Evolutionary conservation across 1,284 basidiomycete genomes (phyloP).

Genomic region (Sporisorium graminicola): DNA sequence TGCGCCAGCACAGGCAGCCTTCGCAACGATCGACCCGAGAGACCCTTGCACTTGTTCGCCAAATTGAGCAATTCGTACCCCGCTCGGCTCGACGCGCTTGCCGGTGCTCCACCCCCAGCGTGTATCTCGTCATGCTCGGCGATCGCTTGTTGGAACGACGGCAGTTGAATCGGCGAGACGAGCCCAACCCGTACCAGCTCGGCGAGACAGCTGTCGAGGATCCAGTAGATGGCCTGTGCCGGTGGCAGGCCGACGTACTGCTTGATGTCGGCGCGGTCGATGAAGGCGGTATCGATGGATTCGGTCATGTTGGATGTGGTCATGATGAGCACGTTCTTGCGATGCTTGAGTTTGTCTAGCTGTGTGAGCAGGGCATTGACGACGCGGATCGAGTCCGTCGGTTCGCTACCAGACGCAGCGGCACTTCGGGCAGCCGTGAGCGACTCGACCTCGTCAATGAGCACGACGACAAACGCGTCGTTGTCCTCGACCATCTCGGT

Average conservation of each 20-base stretch:
- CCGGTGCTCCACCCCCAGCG: too few species aligned
- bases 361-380: slow-evolving; percentile 98
- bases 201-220: slow-evolving; percentile 83
- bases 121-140: background rate
- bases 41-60: slow-evolving; percentile 80
- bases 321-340: slow-evolving; percentile 94
- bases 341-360: slow-evolving; percentile 91
- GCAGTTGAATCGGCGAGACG: slow-evolving; percentile 71
- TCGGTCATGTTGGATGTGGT: slow-evolving; percentile 95
- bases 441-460: slow-evolving; percentile 96
- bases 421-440: slow-evolving; percentile 91
- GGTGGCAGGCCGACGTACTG: slow-evolving; percentile 93
- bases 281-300: slow-evolving; percentile 94
- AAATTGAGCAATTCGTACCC: slow-evolving; percentile 77
- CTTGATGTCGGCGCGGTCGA: slow-evolving; percentile 95
- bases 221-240: slow-evolving; percentile 90
- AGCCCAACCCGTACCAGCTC: slow-evolving; percentile 85
- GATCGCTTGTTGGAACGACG: slow-evolving; percentile 5
- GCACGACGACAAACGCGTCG: slow-evolving; percentile 88
- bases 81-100: background rate
- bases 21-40: slow-evolving; percentile 90
- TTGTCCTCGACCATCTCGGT: slow-evolving; percentile 89
- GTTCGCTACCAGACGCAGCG: slow-evolving; percentile 93
- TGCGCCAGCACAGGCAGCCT: slow-evolving; percentile 91
- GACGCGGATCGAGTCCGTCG: slow-evolving; percentile 92